Conservation (phyloP, 345 rosid species). For the Leavenworthia alabamica region DNA sequence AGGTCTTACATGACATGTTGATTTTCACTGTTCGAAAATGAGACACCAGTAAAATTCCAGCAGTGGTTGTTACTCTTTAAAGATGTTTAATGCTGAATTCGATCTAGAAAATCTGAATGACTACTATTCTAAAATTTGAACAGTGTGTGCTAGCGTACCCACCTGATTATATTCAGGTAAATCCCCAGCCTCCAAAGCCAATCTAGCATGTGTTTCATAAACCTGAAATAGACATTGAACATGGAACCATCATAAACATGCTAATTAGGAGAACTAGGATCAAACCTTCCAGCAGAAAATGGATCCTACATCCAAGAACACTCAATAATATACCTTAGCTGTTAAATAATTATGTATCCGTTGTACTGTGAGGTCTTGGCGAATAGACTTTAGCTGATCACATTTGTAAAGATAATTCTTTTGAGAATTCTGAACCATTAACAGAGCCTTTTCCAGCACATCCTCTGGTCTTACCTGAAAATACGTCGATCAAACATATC, state of each 20-base stretch:
- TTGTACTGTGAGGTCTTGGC: constrained; percentile 97
- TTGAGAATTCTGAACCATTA: constrained; percentile 74
- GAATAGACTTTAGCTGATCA: constrained; percentile 96
- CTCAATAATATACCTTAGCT: constrained; percentile 52
- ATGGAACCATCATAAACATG: constrained; percentile 14
- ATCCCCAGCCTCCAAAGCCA: constrained; percentile 90
- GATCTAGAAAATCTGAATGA: constrained; percentile 1
- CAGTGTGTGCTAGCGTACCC: constrained; percentile 19
- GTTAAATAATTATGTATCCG: constrained; percentile 79
- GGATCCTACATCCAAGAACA: constrained; percentile 14
- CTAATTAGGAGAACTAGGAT: neutral
- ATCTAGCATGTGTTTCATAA: constrained; percentile 97
- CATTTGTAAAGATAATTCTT: constrained; percentile 94
- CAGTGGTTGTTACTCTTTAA: neutral
- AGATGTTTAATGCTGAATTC: neutral
- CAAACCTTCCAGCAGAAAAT: neutral
- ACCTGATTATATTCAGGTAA: constrained; percentile 98
- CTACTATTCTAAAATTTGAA: constrained; percentile 2
- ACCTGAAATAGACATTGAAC: constrained; percentile 49
- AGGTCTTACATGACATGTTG: neutral
- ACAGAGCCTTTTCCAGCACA: constrained; percentile 81
- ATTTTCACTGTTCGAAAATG: neutral
- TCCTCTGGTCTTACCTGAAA: constrained; percentile 98
- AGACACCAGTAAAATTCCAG: neutral
- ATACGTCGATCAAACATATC: neutral